phyloP scores from a whole-genome alignment of 2,329 filamentous ascomycete genomes.

The Ambrosiella cleistominuta region DNA sequence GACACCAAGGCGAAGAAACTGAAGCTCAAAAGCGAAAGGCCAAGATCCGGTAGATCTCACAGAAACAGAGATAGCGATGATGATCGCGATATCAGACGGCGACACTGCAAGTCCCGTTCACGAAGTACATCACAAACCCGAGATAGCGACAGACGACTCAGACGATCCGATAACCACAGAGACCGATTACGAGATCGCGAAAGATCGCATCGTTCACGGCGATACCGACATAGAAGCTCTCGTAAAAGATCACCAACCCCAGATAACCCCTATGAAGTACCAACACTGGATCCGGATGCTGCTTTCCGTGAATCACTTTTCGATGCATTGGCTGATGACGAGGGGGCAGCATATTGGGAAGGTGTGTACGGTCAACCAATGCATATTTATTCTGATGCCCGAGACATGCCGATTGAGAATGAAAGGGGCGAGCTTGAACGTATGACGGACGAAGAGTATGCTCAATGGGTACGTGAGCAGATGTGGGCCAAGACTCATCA shows the following conservation, averaged over 20 bases:
- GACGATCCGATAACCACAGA: slow-evolving; percentile 14
- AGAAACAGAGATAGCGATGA: slow-evolving; percentile 17
- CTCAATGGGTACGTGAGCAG: slow-evolving; percentile 60
- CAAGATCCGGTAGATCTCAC: slow-evolving; percentile 15
- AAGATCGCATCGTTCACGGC: slow-evolving; percentile 16
- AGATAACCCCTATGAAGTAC: slow-evolving; percentile 28
- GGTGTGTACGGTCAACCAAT: slow-evolving; percentile 92
- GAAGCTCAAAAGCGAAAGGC: slow-evolving; percentile 5
- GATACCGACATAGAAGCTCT: slow-evolving; percentile 15
- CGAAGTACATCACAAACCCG: not conserved
- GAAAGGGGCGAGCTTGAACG: slow-evolving; percentile 46
- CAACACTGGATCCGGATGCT: slow-evolving; percentile 44
- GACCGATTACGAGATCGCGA: slow-evolving; percentile 13
- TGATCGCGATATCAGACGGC: slow-evolving; percentile 5
- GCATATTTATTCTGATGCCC: slow-evolving; percentile 45
- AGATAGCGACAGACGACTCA: not conserved
- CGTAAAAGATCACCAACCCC: slow-evolving; percentile 27
- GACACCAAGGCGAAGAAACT: slow-evolving; percentile 3
- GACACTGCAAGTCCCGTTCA: not conserved
- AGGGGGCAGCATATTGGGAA: slow-evolving; percentile 91
- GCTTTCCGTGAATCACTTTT: slow-evolving; percentile 91
- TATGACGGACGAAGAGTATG: slow-evolving; percentile 91
- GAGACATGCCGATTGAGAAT: slow-evolving; percentile 17
- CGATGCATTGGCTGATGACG: slow-evolving; percentile 91
- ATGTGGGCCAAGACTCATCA: slow-evolving; percentile 97